These are phyloP conservation scores for Actinidia arguta DNA, from an alignment of 179 eudicot genomes.

Conservation along the genomic window DNA sequence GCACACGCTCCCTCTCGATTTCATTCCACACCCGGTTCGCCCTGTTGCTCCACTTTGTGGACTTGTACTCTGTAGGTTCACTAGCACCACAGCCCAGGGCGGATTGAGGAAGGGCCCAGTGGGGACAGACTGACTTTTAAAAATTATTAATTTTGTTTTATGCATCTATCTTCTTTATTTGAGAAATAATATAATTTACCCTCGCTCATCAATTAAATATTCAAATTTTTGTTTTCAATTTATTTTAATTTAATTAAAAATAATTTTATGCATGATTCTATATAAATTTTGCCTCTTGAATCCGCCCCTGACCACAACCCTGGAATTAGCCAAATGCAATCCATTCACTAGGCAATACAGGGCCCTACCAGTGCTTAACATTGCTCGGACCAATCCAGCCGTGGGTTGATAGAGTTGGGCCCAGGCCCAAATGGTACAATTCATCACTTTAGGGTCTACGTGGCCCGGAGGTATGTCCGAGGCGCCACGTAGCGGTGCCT, in stretches of 20 bases:
- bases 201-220: no score
- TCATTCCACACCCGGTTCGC: constrained; percentile 25
- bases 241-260: no score
- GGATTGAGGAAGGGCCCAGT: no score
- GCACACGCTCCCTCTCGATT: constrained; percentile 43
- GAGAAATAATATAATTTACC: no score
- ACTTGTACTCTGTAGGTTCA: constrained; percentile 32
- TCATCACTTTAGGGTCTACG: constrained; percentile 36
- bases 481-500: constrained; percentile 42
- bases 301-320: no score
- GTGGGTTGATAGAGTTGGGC: constrained; percentile 39
- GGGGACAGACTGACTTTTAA: no score
- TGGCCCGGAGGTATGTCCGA: constrained; percentile 59
- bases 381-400: constrained; percentile 52
- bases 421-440: background rate
- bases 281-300: no score
- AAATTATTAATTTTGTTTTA: no score
- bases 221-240: no score
- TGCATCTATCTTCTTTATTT: no score
- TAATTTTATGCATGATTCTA: no score
- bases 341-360: constrained; percentile 50
- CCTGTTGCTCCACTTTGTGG: constrained; percentile 44
- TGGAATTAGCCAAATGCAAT: constrained; percentile 48
- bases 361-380: constrained; percentile 35
- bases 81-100: constrained; percentile 29